A percentile compares a stretch with the other conserved stretches of the same genome.
Conservation (phyloP, 345 rosid genomes). For the Citrus sp. region DNA sequence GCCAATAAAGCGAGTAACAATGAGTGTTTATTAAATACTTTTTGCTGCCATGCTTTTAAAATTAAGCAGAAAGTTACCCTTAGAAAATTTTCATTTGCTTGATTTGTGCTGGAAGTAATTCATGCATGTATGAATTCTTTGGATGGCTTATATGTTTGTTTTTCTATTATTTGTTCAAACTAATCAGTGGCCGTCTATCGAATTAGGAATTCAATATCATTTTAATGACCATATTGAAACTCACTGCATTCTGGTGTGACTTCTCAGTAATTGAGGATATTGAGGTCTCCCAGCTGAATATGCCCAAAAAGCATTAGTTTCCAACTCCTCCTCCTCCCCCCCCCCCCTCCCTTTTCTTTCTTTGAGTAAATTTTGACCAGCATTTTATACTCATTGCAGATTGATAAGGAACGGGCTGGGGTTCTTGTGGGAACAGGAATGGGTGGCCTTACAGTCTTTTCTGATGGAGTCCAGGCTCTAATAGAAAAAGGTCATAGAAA, state of each 20-base stretch:
- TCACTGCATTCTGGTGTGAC: neutral
- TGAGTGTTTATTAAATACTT: too few relatives aligned
- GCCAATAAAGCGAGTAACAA: too few relatives aligned
- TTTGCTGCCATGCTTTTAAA: neutral
- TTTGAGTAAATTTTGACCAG: neutral
- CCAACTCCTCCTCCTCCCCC: neutral
- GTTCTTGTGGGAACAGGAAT: conserved; percentile 98
- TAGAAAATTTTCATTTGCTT: neutral
- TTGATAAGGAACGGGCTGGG: conserved; percentile 77
- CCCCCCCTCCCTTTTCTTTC: neutral
- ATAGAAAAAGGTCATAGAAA: conserved; percentile 87
- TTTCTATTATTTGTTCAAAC: neutral
- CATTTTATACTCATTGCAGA: conserved; percentile 28
- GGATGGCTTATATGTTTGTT: neutral
- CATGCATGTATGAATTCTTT: neutral
- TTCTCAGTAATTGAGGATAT: neutral
- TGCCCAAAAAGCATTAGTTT: neutral
- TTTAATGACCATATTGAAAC: neutral
- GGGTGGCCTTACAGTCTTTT: conserved; percentile 92
- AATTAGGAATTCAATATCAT: neutral
- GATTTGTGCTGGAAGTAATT: neutral
- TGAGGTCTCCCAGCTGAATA: neutral
- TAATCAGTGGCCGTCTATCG: neutral
- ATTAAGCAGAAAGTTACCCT: neutral
- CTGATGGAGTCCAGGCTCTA: conserved; percentile 79